Percentiles rank a stretch among this genome's conserved stretches.
These are phyloP conservation scores for Diplocarpon mali DNA, from an alignment of 2,329 filamentous ascomycete species.

Conservation along the genomic window DNA sequence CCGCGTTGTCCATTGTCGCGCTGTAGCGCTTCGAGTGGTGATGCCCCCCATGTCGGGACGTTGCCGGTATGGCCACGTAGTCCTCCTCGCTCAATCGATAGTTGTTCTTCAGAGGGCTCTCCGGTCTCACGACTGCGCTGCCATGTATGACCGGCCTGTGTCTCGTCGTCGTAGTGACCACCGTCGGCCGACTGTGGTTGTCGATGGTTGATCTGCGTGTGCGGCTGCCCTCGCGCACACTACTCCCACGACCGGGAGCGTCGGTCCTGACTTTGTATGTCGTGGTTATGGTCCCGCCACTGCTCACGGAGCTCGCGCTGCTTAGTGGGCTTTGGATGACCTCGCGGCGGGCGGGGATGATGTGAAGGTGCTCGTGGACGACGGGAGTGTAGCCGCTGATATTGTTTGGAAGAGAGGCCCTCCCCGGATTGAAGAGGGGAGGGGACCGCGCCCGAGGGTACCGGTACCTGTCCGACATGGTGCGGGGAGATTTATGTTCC, in stretches of 20 bases:
- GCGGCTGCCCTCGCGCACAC: conserved; percentile 37
- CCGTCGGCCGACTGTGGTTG: conserved; percentile 32
- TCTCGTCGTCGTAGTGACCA: conserved; percentile 42
- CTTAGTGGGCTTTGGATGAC: conserved; percentile 28
- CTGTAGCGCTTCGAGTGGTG: conserved; percentile 33
- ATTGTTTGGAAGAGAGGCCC: conserved; percentile 41
- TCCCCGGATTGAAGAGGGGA: conserved; percentile 37
- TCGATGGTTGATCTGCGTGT: conserved; percentile 40
- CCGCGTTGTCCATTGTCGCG: conserved; percentile 39
- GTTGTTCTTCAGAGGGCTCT: conserved; percentile 42
- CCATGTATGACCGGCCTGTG: conserved; percentile 23
- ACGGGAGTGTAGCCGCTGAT: conserved; percentile 5
- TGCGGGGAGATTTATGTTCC: no score
- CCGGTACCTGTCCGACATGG: conserved; percentile 5
- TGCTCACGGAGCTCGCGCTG: conserved; percentile 25
- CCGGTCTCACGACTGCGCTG: conserved; percentile 26
- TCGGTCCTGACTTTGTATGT: conserved; percentile 48
- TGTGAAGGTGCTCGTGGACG: conserved; percentile 36
- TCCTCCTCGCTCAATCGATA: conserved; percentile 42
- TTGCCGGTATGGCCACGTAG: conserved; percentile 47
- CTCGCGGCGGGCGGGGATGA: conserved; percentile 34
- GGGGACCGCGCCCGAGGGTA: conserved; percentile 31
- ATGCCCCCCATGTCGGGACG: conserved; percentile 36
- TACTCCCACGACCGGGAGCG: conserved; percentile 35
- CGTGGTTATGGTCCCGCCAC: conserved; percentile 34